Conservation (phyloP, 108 stramenopile genomes). For the Nitzschia sp. region DNA sequence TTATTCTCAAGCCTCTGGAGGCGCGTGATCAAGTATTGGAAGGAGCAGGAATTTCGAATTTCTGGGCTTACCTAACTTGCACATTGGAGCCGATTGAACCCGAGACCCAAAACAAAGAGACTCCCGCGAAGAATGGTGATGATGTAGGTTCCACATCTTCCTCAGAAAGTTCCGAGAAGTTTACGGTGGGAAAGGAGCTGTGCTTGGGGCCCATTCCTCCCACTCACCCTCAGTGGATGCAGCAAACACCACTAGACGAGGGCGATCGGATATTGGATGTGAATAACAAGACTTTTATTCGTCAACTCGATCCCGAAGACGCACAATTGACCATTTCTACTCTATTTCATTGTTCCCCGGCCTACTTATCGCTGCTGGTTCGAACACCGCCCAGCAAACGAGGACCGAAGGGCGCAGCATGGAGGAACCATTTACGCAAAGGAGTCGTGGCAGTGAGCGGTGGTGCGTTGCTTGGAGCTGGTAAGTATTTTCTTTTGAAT, state of each 20-base stretch:
- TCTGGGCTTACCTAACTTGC: background rate
- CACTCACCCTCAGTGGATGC: background rate
- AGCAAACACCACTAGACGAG: background rate
- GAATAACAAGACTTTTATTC: background rate
- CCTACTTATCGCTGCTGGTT: background rate
- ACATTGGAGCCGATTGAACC: background rate
- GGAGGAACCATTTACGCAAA: conserved; percentile 3
- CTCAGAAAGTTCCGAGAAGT: no score
- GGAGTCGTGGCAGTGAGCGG: conserved; percentile 32
- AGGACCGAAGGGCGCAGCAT: background rate
- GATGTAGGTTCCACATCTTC: no score
- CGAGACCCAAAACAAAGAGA: no score
- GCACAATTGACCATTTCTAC: background rate
- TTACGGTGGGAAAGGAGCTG: no score
- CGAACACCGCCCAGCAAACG: conserved; percentile 5
- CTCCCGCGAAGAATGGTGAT: no score
- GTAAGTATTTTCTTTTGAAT: conserved; percentile 12
- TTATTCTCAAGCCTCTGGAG: background rate
- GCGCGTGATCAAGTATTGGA: background rate
- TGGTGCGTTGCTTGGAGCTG: conserved; percentile 34
- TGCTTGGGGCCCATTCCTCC: background rate
- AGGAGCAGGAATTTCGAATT: background rate
- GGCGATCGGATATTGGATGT: background rate
- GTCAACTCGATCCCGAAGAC: background rate
- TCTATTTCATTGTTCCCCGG: background rate